Percentiles rank a stretch among this genome's conserved stretches.
Evolutionary conservation across 2,329 filamentous ascomycete species (phyloP).

Genomic region (Arthrocladium fulminans): DNA sequence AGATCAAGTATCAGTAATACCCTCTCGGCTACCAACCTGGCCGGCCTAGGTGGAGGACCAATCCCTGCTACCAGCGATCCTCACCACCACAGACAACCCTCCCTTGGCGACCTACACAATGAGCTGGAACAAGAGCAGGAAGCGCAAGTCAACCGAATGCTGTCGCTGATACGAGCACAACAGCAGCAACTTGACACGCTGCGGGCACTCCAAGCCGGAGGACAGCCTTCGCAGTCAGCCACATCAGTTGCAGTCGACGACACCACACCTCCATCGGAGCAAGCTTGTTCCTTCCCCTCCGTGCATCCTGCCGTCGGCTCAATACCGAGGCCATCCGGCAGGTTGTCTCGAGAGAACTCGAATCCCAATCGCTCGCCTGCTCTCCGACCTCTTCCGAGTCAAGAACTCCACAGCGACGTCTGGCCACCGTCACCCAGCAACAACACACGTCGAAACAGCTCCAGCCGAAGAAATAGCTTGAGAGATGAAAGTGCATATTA

Average conservation of each 20-base stretch:
- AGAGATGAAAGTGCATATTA: slow-evolving; percentile 40
- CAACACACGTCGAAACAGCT: slow-evolving; percentile 2
- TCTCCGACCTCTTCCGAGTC: slow-evolving; percentile 25
- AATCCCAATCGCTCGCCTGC: slow-evolving; percentile 31
- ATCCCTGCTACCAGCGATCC: slow-evolving; percentile 37
- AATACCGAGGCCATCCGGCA: slow-evolving; percentile 27
- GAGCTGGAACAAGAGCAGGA: slow-evolving; percentile 45
- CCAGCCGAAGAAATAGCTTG: slow-evolving; percentile 28
- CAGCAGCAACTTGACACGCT: slow-evolving; percentile 37
- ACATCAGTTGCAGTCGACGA: slow-evolving; percentile 32
- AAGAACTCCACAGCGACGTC: slow-evolving; percentile 14
- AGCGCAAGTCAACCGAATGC: slow-evolving; percentile 44
- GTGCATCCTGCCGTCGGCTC: slow-evolving; percentile 27
- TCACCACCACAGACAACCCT: slow-evolving; percentile 40
- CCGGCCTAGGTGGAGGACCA: slow-evolving; percentile 34
- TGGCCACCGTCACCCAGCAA: slow-evolving; percentile 24
- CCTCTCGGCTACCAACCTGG: slow-evolving; percentile 35
- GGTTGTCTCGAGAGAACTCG: slow-evolving; percentile 30
- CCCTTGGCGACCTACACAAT: slow-evolving; percentile 42
- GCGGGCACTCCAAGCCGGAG: slow-evolving; percentile 20
- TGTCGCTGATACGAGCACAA: slow-evolving; percentile 41
- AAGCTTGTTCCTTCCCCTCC: slow-evolving; percentile 31
- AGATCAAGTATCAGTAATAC: slow-evolving; percentile 29
- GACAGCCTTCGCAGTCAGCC: slow-evolving; percentile 9
- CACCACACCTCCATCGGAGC: slow-evolving; percentile 35